Evolutionary conservation across 495 filamentous ascomycete genomes (phyloP), one percentile per base, ranked within the genome.

Genomic region (Penicillium turbatum): DNA sequence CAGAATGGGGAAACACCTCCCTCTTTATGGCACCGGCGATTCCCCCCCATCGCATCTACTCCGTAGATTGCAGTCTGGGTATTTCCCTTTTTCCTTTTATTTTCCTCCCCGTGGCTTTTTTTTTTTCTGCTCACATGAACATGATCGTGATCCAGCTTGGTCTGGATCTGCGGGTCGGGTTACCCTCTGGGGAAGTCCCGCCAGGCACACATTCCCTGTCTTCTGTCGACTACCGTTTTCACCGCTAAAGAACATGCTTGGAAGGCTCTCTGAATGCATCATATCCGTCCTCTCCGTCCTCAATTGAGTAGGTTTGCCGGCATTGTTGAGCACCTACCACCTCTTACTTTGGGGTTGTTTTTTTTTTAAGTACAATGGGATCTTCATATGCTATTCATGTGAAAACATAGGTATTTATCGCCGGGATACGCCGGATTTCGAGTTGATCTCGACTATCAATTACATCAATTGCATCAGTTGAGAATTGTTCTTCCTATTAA

Each of bases 111-210:
- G n/a, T n/a, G n/a, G n/a, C n/a, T n/a, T 49, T 38, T 13, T 56
- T 53, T 49, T 48, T 49, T 43, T 37, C 19, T 45, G 50, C 44
- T 57, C 55, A 57, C 55, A 57, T 57, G 55, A 48, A 48, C 49
- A 43, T 19, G n/a, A 53, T 54, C 41, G 27, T 45, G 51, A 47
- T 39, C 31, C 30, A 35, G 21, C n/a, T 16, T 16, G 57, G 59
- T 61, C 65, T 68, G 62, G 65, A 59, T 48, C 51, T 24, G 57
- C 59, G 59, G 55, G 53, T 67, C 70, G 70, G 70, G 47, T 72
- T 72, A 66, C 70, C 64, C n/a, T 64, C 55, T 71, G 36, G 30
- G 68, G 70, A 42, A 52, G 63, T 68, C 60, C 69, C 67, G 63
- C 57, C 54, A 60, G 62, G 55, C 17, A 55, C 53, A 9, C 31